Base-by-base conservation (phyloP, 2,329 filamentous ascomycete species). In the Fusarium sp. region DNA sequence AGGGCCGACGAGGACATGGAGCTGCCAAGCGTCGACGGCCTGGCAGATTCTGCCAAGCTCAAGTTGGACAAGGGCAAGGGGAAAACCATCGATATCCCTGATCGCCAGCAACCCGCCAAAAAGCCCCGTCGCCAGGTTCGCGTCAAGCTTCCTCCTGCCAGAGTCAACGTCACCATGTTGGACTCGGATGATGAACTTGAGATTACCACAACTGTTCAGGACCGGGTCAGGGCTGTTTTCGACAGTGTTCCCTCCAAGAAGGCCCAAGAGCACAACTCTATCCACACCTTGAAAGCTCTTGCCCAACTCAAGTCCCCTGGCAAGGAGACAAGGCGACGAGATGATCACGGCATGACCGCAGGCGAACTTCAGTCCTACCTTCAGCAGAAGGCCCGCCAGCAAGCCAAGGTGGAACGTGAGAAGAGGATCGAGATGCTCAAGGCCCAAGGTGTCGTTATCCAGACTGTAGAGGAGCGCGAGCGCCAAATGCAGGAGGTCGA, bases 381-480 rank as follows among this genome's bases (percentile, higher is more conserved):
- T 9, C 87, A 93, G 40, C 89, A 90, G 73, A 91, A 92, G 70
- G 95, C 95, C 7, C 91, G 94, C 52, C 88, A 93, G 69, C 97
- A 99, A 82, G 95, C 95, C 52, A 91, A 91, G 69, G 83, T 89
- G 47, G 95, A 97, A 81, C 91, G 94, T 63, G 90, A 94, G 69
- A 92, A 94, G 75, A 92, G 92, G 65, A 88, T 98, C 22, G 91
- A 94, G 65, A 88, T 92, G 75, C 88, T 99, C 45, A 91, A 90
- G 78, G 92, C 93, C 12, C 95, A 93, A 82, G 97, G 97, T 9
- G 88, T 98, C 30, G 86, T 93, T 27, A 87, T 98, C 20, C 93
- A 95, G 81, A 98, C 94, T 1, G 90, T 92, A 3, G 96, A 98
- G 82, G 95, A 99, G 81, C 91, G 94, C 22, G 93, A 95, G 79